Base-by-base conservation (phyloP, 1,139 yeast species). In the Lodderomyces theae region DNA sequence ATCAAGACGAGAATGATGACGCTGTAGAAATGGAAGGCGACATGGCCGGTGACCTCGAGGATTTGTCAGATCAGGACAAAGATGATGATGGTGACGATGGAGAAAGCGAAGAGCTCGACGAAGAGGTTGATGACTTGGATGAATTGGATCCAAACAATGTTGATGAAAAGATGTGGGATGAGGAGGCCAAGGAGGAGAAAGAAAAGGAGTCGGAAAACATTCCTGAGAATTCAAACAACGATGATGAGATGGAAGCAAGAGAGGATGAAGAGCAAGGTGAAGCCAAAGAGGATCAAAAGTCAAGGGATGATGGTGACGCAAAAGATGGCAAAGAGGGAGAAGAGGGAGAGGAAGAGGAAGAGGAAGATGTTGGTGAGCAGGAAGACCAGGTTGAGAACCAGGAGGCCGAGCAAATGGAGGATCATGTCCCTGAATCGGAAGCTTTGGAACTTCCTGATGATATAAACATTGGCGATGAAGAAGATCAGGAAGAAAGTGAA, bases 141-240 rank as follows among this genome's bases (percentile, higher is more conserved):
- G 94, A 88, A 42, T 71, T 86, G 45, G 97, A 92, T 70, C 96
- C 96, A 2, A 87, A 90, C 61, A 96, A 96, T 5, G 80, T 92
- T 38, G 98, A 94, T 60, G 98, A 94, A 53, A 92, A 92, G 66
- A 87, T 92, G 96, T 92, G 98, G 98, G 95, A 92, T 55, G 97
- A 89, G 56, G 89, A 90, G 59, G 86, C 86, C 11, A 77, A 81
- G 42, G 90, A 86, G 10, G 80, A 81, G 33, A 82, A 84, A 54
- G 88, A 84, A 53, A 83, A 84, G 55, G 84, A 83, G 37, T 76
- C 88, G 15, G 89, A 86, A 26, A 71, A 78, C 42, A 67, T 81
- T 60, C 82, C 87, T 1, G 80, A 81, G 21, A 69, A 77, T 43
- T 64, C 79, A 2, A 60, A 61, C n/a, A 58, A 72, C 21, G 71